A percentile compares a stretch with the other conserved stretches of the same genome.
These are phyloP conservation scores for Knufia fluminis DNA, from an alignment of 2,329 filamentous ascomycete species.

Conservation along the genomic window DNA sequence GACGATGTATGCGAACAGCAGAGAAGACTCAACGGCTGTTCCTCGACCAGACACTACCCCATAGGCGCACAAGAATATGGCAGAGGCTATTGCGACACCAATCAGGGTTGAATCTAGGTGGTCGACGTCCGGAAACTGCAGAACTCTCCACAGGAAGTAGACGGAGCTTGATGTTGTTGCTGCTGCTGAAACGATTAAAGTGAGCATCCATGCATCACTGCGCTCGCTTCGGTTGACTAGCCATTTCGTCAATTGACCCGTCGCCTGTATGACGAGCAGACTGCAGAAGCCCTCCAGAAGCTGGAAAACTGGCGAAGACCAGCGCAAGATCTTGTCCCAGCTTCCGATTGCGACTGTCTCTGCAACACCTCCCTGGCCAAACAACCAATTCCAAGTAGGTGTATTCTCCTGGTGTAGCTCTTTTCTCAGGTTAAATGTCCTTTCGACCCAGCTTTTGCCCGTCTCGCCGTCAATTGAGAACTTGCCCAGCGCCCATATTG, in stretches of 20 bases:
- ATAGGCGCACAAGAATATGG: conserved; percentile 84
- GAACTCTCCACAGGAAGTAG: conserved; percentile 93
- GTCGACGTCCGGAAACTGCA: conserved; percentile 84
- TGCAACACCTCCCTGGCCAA: conserved; percentile 73
- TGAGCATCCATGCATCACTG: conserved; percentile 95
- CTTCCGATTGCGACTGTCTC: conserved; percentile 71
- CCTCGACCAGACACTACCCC: conserved; percentile 89
- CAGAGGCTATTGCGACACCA: conserved; percentile 83
- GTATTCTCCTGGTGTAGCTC: conserved; percentile 40
- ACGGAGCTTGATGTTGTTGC: conserved; percentile 87
- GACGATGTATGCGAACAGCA: conserved; percentile 95
- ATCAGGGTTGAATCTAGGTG: conserved; percentile 90
- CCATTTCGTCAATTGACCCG: conserved; percentile 89
- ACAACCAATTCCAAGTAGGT: conserved; percentile 74
- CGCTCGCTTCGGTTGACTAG: conserved; percentile 79
- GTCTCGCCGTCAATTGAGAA: conserved; percentile 82
- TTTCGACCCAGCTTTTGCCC: conserved; percentile 67
- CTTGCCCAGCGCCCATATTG: conserved; percentile 92
- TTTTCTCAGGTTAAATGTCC: conserved; percentile 61
- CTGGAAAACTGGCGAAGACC: conserved; percentile 91
- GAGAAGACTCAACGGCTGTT: conserved; percentile 87
- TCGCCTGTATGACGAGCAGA: conserved; percentile 86
- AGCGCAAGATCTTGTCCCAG: conserved; percentile 82
- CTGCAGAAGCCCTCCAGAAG: conserved; percentile 94
- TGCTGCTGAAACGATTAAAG: conserved; percentile 75